Base-by-base conservation (phyloP, 805 yeast species). In the Yarrowia porcina region DNA sequence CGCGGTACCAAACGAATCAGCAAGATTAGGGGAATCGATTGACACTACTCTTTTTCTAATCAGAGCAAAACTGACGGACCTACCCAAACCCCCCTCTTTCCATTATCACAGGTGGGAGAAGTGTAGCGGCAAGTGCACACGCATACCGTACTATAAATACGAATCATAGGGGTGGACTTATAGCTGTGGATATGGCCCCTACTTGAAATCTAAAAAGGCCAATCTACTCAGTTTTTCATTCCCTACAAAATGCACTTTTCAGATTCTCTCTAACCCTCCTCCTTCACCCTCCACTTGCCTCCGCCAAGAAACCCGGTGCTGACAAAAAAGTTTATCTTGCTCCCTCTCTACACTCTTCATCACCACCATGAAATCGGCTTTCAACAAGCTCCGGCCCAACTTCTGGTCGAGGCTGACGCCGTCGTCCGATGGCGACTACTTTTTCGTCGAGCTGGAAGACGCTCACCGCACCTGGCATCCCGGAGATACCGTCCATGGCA, bases 381-480 rank as follows among this genome's bases (percentile, higher is more conserved):
- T 66, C 39, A 32, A 52, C 23, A 65, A 63, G 64, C 59, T 68
- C 21, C 63, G 66, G 63, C 69, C 69, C 15, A 42, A 54, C 18
- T 57, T 67, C 21, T 50, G 49, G 57, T 64, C 59, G 35, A 32
- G 64, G 28, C 28, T 65, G 38, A 50, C 61, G n/a, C 61, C 61
- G 50, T 27, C 54, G 36, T 38, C 66, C 28, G 64, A 56, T 30
- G 49, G 61, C 36, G 71, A 69, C 44, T 69, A 88, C 67, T 86
- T 89, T 73, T 88, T 84, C 72, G 84, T 90, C 52, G 78, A 79
- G 47, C 77, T 90, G 49, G 87, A 86, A 65, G 85, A 86, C 62
- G 92, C 96, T 0, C 96, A 89, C 72, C 82, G 83, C 67, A 76
- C 82, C 4, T 90, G 87, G 83, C 75, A 78, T n/a, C 96, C 97